Percentiles rank a stretch among this genome's conserved stretches.
These are phyloP conservation scores for Ammopiptanthus mongolicus DNA, from an alignment of 306 rosid species.

Conservation along the genomic window DNA sequence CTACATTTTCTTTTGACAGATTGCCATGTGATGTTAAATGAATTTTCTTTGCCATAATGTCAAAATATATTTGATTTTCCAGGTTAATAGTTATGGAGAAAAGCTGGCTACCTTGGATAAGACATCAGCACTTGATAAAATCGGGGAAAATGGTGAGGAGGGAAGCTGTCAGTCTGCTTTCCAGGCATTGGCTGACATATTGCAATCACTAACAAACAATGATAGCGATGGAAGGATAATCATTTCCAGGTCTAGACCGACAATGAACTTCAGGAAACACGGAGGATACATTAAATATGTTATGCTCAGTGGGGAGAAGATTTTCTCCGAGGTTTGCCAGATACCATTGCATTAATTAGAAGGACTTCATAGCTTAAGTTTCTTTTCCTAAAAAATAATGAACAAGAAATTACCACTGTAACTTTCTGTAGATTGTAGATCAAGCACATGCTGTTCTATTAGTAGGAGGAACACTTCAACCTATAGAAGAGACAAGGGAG, in stretches of 20 bases:
- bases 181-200: conserved; percentile 63
- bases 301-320: conserved; percentile 87
- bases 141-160: conserved; percentile 36
- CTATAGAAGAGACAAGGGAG: conserved; percentile 89
- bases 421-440: conserved; percentile 59
- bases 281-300: conserved; percentile 80
- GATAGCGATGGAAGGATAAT: conserved; percentile 85
- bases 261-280: conserved; percentile 34
- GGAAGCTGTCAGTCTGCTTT: conserved; percentile 78
- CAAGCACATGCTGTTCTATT: conserved; percentile 86
- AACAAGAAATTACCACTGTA: conserved; percentile 17
- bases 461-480: conserved; percentile 93
- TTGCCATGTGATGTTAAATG: conserved; percentile 7
- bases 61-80: conserved; percentile 28
- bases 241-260: conserved; percentile 58
- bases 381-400: conserved; percentile 4
- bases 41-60: neutral
- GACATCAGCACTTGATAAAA: conserved; percentile 16
- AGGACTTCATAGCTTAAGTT: neutral
- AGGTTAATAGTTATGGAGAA: conserved; percentile 86
- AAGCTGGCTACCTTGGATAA: conserved; percentile 43
- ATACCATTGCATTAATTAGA: conserved; percentile 16
- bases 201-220: conserved; percentile 67
- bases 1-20: neutral
- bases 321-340: conserved; percentile 79